Evolutionary conservation across 2,329 filamentous ascomycete genomes (phyloP), one percentile per base, ranked within the genome.

Genomic region (Colletotrichum chrysophilum): DNA sequence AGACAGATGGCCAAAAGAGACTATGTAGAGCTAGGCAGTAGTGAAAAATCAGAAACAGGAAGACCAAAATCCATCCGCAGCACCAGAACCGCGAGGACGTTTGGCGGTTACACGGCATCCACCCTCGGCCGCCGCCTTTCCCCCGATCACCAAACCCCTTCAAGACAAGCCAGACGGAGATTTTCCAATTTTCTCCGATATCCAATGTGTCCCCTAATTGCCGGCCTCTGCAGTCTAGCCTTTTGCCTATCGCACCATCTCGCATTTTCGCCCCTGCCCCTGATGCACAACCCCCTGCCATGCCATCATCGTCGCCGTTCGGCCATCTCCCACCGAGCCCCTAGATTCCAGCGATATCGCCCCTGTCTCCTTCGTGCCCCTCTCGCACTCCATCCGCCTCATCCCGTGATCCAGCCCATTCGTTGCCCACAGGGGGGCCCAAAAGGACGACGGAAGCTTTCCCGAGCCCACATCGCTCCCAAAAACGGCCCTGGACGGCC

Each of bases 261-360:
- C 6, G 30, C 21, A 60, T 14, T 30, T 52, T 52, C 38, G 10
- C 34, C 55, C 55, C 62, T 75, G 32, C 30, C 69, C 64, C 38
- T 75, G 62, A 56, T 26, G 61, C 55, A 28, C 9, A 66, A 26
- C 38, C 62, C 73, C 73, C 64, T 67, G n/a, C 43, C 55, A 72
- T 75, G 64, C 69, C 73, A 75, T 75, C 73, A 72, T 64, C 70
- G 36, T 62, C 26, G 32, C 36, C 70, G 38, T 48, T 48, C 38
- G 38, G 38, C 18, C 38, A 34, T 60, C 32, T 43, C 32, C 48
- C 56, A 36, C 62, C 65, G 64, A 56, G 43, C 69, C 72, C 73
- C 62, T 75, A 75, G 69, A 72, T 75, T 75, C 73, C 73, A 75
- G 38, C 34, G 32, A 26, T n/a, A 12, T 75, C 61, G 69, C 64